Conservation (phyloP, 345 rosid species). For the Cardiospermum halicacabum region DNA sequence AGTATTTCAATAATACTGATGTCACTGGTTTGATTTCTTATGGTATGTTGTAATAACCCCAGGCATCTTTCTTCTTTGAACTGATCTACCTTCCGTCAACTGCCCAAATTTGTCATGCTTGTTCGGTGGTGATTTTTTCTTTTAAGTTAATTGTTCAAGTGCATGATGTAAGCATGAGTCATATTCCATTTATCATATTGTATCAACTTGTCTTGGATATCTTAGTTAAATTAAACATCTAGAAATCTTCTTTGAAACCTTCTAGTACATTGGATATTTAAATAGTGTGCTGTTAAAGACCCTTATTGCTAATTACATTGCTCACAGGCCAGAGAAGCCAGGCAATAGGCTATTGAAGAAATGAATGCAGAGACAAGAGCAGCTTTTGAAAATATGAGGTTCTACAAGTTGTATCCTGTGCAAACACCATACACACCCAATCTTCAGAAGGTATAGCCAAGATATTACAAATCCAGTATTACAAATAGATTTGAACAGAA, state of each 20-base stretch:
- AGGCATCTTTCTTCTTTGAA: background rate
- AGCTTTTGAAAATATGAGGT: slow-evolving; percentile 65
- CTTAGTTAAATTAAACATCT: background rate
- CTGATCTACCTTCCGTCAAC: background rate
- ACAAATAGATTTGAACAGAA: too few relatives aligned
- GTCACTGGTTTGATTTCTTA: background rate
- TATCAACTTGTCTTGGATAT: background rate
- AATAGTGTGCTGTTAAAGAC: background rate
- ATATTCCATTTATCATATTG: background rate
- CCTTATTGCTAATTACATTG: slow-evolving; percentile 15
- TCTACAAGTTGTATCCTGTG: slow-evolving; percentile 93
- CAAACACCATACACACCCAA: slow-evolving; percentile 59
- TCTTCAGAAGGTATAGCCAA: too few relatives aligned
- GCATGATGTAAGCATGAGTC: background rate
- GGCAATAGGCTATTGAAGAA: slow-evolving; percentile 68
- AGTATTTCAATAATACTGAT: background rate
- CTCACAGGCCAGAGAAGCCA: slow-evolving; percentile 77
- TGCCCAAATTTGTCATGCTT: background rate
- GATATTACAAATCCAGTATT: too few relatives aligned
- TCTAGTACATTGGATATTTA: background rate
- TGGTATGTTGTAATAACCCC: background rate
- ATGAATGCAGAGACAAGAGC: slow-evolving; percentile 71
- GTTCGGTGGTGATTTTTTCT: too few relatives aligned
- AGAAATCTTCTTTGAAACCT: background rate
- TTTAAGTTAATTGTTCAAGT: background rate